These are phyloP conservation scores for Venturia carpophila DNA, from an alignment of 2,329 filamentous ascomycete genomes.

Conservation along the genomic window DNA sequence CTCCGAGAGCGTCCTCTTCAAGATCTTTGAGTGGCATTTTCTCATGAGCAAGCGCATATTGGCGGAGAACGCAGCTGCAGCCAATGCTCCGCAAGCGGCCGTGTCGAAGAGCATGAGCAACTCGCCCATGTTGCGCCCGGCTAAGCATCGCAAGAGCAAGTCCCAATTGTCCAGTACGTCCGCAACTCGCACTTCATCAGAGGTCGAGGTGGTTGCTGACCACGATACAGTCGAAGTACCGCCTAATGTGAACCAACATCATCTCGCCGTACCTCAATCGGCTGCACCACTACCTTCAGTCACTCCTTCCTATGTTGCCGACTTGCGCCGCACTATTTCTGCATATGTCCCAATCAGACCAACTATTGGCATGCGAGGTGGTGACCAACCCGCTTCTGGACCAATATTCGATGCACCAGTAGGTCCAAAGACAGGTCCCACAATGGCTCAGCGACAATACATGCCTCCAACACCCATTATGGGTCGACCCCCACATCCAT, in stretches of 20 bases:
- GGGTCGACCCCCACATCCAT: background rate
- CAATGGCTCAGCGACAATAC: background rate
- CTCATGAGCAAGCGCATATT: background rate
- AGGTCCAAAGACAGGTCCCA: background rate
- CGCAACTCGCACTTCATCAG: background rate
- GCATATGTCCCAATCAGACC: background rate
- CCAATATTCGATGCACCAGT: background rate
- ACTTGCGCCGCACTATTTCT: background rate
- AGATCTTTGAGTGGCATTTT: background rate
- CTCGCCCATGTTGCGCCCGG: background rate
- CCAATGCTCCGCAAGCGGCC: background rate
- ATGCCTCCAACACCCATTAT: background rate
- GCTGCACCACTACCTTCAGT: background rate
- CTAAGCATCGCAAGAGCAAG: conserved; percentile 4
- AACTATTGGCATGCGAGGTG: background rate
- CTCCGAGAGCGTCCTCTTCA: background rate
- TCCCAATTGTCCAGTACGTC: conserved; percentile 2
- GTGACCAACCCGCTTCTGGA: background rate
- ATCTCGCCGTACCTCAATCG: background rate
- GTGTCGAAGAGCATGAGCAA: background rate
- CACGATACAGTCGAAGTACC: background rate
- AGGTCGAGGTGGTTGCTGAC: background rate
- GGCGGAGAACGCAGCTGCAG: background rate
- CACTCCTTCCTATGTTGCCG: background rate
- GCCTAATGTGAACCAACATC: background rate